Base-by-base conservation (phyloP, 2,329 filamentous ascomycete species). In the Talaromyces sp. region DNA sequence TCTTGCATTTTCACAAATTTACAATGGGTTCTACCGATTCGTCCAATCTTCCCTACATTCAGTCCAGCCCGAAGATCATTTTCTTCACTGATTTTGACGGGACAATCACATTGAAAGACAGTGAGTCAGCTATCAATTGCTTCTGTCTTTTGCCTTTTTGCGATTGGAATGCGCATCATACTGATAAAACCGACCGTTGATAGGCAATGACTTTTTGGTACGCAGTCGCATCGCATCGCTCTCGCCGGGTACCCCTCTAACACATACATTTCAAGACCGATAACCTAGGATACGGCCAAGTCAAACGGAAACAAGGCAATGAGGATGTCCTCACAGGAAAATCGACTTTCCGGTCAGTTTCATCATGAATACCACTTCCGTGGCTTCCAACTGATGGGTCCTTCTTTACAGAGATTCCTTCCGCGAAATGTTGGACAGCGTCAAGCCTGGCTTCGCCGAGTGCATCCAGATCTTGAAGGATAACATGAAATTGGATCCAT, bases 81-180 rank as follows among this genome's bases (percentile, higher is more conserved):
- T 97, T 99, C 86, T 98, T 98, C 83, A 97, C 93, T 71, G 95
- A 99, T 81, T 98, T 98, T 76, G 95, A 99, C 79, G 95, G 95
- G 73, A 98, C 93, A 62, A 94, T 97, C 76, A 97, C 94, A 58
- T 84, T 88, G 65, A 82, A 87, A 73, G 87, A 90, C 77, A 88
- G 85, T 85, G 73, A 74, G 83, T 81, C 27, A 3, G 13, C 14
- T 27, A 11, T 35, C 35, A 37, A 56, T 56, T 39, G 33, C 31
- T 22, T 56, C 33, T 24, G 2, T 14, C 1, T 10, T 37, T 22
- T 37, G 10, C n/a, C 8, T 14, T 24, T 7, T 13, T 6, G 50
- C 31, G 3, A 22, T 54, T 54, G 9, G n/a, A 43, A n/a, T 43
- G 41, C 16, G 41, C 16, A 5, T 7, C 2, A 13, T 37, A 39